A percentile compares a stretch with the other conserved stretches of the same genome.
Conservation (phyloP, 345 rosid species). For the Bretschneidera sinensis region DNA sequence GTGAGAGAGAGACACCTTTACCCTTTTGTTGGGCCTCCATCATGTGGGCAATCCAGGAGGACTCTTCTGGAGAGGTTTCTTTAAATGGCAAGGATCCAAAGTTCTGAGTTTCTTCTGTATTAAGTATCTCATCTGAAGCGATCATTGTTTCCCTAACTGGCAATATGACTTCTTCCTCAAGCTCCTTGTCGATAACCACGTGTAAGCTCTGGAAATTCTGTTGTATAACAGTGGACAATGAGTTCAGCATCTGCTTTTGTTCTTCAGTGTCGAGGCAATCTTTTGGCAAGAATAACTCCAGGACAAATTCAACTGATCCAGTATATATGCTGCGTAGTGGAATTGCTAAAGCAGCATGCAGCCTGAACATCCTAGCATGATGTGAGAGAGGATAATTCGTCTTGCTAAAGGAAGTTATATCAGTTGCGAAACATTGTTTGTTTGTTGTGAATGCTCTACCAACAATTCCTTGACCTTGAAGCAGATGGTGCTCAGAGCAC, state of each 20-base stretch:
- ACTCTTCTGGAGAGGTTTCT: slow-evolving; percentile 37
- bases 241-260: slow-evolving; percentile 42
- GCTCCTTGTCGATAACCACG: slow-evolving; percentile 49
- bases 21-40: slow-evolving; percentile 58
- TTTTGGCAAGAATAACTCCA: slow-evolving; percentile 82
- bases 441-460: slow-evolving; percentile 60
- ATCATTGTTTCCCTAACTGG: slow-evolving; percentile 29
- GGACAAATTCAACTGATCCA: slow-evolving; percentile 58
- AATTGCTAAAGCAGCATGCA: slow-evolving; percentile 70
- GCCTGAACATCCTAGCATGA: slow-evolving; percentile 71
- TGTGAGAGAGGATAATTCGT: slow-evolving; percentile 78
- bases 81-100: slow-evolving; percentile 31
- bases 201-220: slow-evolving; percentile 47
- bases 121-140: slow-evolving; percentile 23
- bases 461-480: slow-evolving; percentile 70
- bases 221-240: slow-evolving; percentile 42
- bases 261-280: slow-evolving; percentile 45
- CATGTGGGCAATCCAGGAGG: slow-evolving; percentile 56
- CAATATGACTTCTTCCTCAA: slow-evolving; percentile 39
- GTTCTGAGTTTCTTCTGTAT: slow-evolving; percentile 23
- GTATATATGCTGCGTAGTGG: slow-evolving; percentile 46
- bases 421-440: slow-evolving; percentile 61
- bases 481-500: slow-evolving; percentile 83
- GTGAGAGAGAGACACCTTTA: slow-evolving; percentile 53
- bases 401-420: slow-evolving; percentile 60